Evolutionary conservation across 306 rosid species (phyloP).

Genomic region (Rosa multiflora): DNA sequence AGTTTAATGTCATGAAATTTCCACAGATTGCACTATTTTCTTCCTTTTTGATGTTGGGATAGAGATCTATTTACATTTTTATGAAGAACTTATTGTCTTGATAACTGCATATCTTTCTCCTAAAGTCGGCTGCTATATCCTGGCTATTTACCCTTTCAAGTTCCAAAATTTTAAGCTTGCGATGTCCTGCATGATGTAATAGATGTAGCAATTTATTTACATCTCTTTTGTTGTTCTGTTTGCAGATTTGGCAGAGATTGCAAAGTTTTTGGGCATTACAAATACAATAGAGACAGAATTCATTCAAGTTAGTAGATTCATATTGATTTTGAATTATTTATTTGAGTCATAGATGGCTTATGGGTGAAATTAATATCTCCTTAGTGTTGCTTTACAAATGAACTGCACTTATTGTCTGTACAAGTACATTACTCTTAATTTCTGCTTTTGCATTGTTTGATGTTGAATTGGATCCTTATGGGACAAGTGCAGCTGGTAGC

Average conservation of each 20-base stretch:
- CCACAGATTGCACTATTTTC: too few relatives aligned
- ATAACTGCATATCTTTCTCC: neutral
- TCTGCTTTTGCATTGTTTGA: neutral
- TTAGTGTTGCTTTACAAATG: neutral
- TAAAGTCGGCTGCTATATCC: neutral
- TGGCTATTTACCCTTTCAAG: neutral
- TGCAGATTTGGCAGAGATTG: constrained; percentile 92
- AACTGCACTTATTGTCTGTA: neutral
- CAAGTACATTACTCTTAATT: neutral
- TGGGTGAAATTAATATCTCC: neutral
- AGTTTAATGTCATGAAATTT: too few relatives aligned
- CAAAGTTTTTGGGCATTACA: constrained; percentile 81
- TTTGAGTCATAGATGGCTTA: neutral
- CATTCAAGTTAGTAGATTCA: constrained; percentile 64
- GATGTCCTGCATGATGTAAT: neutral
- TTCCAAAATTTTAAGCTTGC: neutral
- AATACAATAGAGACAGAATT: constrained; percentile 78
- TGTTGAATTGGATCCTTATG: neutral
- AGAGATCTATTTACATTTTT: too few relatives aligned
- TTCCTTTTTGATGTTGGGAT: too few relatives aligned
- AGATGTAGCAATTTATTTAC: neutral
- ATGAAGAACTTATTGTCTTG: too few relatives aligned
- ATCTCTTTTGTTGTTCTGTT: constrained; percentile 7
- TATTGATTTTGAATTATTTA: constrained; percentile 2
- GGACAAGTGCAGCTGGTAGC: neutral